Evolutionary conservation across 495 filamentous ascomycete genomes (phyloP), one percentile per base, ranked within the genome.

Genomic region (Amniculicola lignicola): DNA sequence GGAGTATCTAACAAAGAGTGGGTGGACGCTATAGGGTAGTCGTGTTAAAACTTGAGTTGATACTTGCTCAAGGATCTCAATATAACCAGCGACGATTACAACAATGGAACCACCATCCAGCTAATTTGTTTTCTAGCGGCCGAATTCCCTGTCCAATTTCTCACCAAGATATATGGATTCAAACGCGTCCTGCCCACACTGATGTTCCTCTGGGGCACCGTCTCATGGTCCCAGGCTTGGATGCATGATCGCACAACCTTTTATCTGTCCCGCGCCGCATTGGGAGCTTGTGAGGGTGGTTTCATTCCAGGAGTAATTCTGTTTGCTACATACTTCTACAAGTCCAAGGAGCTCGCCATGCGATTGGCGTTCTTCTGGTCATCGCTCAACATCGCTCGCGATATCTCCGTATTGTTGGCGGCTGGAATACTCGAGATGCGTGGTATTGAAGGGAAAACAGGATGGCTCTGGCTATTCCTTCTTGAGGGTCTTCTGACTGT

Each of bases 81-180:
- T n/a, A n/a, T n/a, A n/a, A n/a, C n/a, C 66, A 71, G 54, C 7
- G 19, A 18, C 16, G 37, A 40, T 40, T 40, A 40, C 16, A 40
- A 40, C 16, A 40, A 9, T 19, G 37, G 37, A 6, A 9, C 11
- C 11, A 40, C 37, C 6, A 73, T 79, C 36, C 77, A 76, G 52
- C 65, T 74, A 0, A 65, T 69, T 0, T 64, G 68, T n/a, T 79
- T 79, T 58, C 64, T 79, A 7, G 59, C 65, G 2, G 75, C 77
- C 11, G 76, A 79, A 52, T 65, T 79, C 21, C 77, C 77, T 1
- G 69, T 67, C 11, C 71, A 71, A 10, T 69, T 80, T 4, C 62
- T 79, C 33, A 72, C 69, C 48, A 79, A 80, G 69, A 70, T 69
- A 35, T 45, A 78, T 41, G 77, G 77, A 10, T 71, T 73, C 15